These are phyloP conservation scores for Talaromyces ruber DNA, from an alignment of 495 filamentous ascomycete genomes.

Conservation along the genomic window DNA sequence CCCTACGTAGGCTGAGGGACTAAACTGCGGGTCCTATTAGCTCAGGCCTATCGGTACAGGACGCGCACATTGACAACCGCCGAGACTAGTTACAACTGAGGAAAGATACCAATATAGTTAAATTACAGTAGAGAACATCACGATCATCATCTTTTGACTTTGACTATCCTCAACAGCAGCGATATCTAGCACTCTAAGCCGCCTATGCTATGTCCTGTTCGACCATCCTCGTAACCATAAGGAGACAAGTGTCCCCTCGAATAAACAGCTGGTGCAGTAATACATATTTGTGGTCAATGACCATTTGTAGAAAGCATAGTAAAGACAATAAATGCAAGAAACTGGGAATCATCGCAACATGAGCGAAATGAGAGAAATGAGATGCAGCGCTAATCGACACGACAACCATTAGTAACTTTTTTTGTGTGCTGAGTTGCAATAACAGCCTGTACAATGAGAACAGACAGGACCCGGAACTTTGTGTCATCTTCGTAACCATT, in stretches of 20 bases:
- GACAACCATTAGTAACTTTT: constrained; percentile 5
- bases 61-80: no score
- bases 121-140: not conserved
- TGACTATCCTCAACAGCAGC: not conserved
- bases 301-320: constrained; percentile 5
- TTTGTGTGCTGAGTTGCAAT: not conserved
- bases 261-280: not conserved
- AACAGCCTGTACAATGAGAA: not conserved
- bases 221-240: not conserved
- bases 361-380: not conserved
- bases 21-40: no score
- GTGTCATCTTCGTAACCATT: not conserved
- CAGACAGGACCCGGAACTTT: not conserved
- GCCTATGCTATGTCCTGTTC: not conserved
- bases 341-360: constrained; percentile 3
- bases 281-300: constrained; percentile 1
- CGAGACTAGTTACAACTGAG: no score
- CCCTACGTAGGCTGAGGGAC: no score
- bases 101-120: no score
- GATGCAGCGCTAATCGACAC: constrained; percentile 9
- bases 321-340: constrained; percentile 6
- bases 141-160: not conserved
- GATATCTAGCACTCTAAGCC: not conserved
- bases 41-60: no score
- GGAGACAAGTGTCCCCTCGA: not conserved